These are phyloP conservation scores for Barnettozyma siamensis DNA, from an alignment of 805 yeast genomes.

Conservation along the genomic window DNA sequence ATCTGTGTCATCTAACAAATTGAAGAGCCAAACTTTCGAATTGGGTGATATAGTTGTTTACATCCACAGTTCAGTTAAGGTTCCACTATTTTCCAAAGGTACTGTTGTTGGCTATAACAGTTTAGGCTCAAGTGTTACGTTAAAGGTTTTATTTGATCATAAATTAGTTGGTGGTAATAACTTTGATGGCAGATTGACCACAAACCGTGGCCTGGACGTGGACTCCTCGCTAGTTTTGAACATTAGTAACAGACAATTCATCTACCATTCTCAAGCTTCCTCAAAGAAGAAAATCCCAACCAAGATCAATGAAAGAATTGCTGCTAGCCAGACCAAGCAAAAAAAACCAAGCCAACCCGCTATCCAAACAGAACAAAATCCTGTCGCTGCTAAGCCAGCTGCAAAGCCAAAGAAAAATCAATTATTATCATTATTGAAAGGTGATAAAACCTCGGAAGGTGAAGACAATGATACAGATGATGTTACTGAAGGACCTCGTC, in stretches of 20 bases:
- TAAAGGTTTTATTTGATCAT: slow-evolving; percentile 79
- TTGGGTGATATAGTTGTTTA: slow-evolving; percentile 89
- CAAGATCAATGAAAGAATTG: slow-evolving; percentile 4
- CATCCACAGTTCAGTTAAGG: slow-evolving; percentile 82
- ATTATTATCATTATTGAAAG: slow-evolving; percentile 39
- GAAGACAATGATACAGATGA: slow-evolving; percentile 23
- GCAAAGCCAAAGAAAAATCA: slow-evolving; percentile 28
- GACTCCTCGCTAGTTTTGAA: slow-evolving; percentile 81
- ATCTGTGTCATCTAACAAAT: slow-evolving; percentile 57
- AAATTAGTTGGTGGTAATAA: slow-evolving; percentile 79
- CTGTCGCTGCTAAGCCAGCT: slow-evolving; percentile 9
- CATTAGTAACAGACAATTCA: slow-evolving; percentile 65
- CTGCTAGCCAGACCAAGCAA: slow-evolving; percentile 1
- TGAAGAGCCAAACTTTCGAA: slow-evolving; percentile 69
- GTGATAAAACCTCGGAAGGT: slow-evolving; percentile 17
- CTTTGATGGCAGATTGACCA: slow-evolving; percentile 67
- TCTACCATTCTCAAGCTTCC: slow-evolving; percentile 69
- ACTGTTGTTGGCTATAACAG: slow-evolving; percentile 77
- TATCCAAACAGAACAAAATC: no score
- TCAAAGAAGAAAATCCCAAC: slow-evolving; percentile 19
- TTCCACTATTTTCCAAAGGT: slow-evolving; percentile 82
- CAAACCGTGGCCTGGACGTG: slow-evolving; percentile 79
- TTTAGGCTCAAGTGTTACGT: slow-evolving; percentile 43
- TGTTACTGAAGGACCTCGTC: slow-evolving; percentile 13
- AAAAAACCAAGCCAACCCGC: no score